phyloP scores from a whole-genome alignment of 805 yeast species.

The Yamadazyma scolyti region DNA sequence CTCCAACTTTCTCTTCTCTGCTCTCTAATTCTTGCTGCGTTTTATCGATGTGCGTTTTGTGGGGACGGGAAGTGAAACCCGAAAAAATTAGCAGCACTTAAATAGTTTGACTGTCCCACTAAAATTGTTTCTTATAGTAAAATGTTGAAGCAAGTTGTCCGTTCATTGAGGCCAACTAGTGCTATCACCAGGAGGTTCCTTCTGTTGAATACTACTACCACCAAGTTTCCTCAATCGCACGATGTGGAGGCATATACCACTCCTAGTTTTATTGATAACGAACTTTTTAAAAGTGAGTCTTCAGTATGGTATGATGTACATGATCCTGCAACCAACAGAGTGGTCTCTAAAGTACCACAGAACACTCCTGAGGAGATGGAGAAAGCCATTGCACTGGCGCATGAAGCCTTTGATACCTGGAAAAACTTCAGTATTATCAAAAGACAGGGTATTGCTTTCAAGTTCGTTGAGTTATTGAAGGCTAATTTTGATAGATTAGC shows the following conservation, averaged over 20 bases:
- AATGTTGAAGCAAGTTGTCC: no score
- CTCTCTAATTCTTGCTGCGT: background rate
- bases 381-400: conserved; percentile 63
- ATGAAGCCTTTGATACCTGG: conserved; percentile 58
- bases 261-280: conserved; percentile 49
- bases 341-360: conserved; percentile 70
- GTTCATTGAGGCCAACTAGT: no score
- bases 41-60: conserved; percentile 1
- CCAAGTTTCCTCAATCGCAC: conserved; percentile 41
- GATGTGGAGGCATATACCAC: conserved; percentile 45
- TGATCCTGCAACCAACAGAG: conserved; percentile 72
- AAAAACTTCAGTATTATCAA: conserved; percentile 52
- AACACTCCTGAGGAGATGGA: conserved; percentile 62
- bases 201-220: conserved; percentile 12
- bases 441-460: conserved; percentile 72
- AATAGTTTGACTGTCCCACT: no score
- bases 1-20: no score
- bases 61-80: conserved; percentile 9
- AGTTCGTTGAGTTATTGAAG: conserved; percentile 60
- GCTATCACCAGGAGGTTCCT: background rate
- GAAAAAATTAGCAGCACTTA: no score
- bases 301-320: conserved; percentile 61
- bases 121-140: no score
- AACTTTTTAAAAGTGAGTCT: conserved; percentile 48
- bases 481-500: conserved; percentile 69